A percentile compares a stretch with the other conserved stretches of the same genome.
phyloP scores from a whole-genome alignment of 441 rosid species.

The Aleurites moluccanus region DNA sequence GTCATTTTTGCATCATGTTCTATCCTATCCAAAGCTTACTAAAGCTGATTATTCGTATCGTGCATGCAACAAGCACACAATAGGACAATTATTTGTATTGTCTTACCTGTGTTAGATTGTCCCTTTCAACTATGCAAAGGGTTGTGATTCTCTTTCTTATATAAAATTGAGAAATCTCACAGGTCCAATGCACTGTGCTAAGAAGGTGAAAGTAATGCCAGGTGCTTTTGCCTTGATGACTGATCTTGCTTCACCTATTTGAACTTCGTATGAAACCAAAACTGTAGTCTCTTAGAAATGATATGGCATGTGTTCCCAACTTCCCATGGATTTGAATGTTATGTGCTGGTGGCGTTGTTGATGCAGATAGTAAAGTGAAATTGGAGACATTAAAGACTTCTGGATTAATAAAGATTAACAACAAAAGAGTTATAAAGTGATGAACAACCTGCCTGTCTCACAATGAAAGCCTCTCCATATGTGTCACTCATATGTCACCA shows the following conservation, averaged over 20 bases:
- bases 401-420: slow-evolving; percentile 48
- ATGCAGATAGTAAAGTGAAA: slow-evolving; percentile 66
- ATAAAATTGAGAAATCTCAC: neutral
- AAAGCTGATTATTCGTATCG: neutral
- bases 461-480: too few species aligned
- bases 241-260: slow-evolving; percentile 15
- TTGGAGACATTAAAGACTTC: slow-evolving; percentile 49
- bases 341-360: slow-evolving; percentile 52
- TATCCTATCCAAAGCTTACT: too few species aligned
- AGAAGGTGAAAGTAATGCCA: neutral
- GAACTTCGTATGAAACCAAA: slow-evolving; percentile 14
- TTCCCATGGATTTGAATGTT: slow-evolving; percentile 33
- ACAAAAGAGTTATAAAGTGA: slow-evolving; percentile 49
- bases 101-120: neutral
- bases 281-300: slow-evolving; percentile 21
- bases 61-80: neutral
- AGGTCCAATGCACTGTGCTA: neutral
- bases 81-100: neutral
- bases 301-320: slow-evolving; percentile 21
- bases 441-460: too few species aligned
- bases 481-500: slow-evolving; percentile 36
- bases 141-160: neutral
- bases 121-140: neutral
- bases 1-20: too few species aligned
- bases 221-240: slow-evolving; percentile 11